Conservation (phyloP, 345 rosid genomes). For the Murraya paniculata region DNA sequence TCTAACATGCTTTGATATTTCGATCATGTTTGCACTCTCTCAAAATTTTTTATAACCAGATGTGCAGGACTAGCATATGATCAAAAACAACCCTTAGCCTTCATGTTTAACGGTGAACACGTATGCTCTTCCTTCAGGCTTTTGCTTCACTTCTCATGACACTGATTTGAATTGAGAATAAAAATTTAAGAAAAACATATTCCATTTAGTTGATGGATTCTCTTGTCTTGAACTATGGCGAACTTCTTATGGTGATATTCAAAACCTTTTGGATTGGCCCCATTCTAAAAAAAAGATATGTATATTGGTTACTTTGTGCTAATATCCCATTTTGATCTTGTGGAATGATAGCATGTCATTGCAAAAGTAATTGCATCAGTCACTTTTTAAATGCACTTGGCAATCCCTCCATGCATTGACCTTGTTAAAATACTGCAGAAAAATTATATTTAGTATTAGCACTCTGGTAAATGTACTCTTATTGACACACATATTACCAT, state of each 20-base stretch:
- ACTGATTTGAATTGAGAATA: background rate
- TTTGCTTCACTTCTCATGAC: conserved; percentile 7
- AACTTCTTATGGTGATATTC: conserved; percentile 18
- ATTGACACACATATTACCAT: conserved; percentile 17
- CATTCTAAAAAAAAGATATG: conserved; percentile 21
- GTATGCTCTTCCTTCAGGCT: conserved; percentile 14
- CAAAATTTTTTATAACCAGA: conserved; percentile 1
- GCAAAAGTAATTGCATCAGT: conserved; percentile 35
- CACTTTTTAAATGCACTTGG: conserved; percentile 32
- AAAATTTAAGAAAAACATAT: background rate
- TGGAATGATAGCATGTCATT: conserved; percentile 33
- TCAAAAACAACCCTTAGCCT: background rate
- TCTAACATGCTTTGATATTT: conserved; percentile 1
- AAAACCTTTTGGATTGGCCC: conserved; percentile 21
- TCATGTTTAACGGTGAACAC: conserved; percentile 2
- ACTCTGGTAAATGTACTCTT: conserved; percentile 33
- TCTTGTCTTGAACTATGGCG: conserved; percentile 25
- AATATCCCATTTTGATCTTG: conserved; percentile 29
- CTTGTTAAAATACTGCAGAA: conserved; percentile 39
- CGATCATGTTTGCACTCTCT: background rate
- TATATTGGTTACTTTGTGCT: conserved; percentile 24
- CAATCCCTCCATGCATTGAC: conserved; percentile 36
- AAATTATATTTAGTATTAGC: conserved; percentile 42
- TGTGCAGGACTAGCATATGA: background rate
- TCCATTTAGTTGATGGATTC: conserved; percentile 16